Evolutionary conservation across 768 basidiomycete genomes (phyloP).

Genomic region (Suillus spraguei): DNA sequence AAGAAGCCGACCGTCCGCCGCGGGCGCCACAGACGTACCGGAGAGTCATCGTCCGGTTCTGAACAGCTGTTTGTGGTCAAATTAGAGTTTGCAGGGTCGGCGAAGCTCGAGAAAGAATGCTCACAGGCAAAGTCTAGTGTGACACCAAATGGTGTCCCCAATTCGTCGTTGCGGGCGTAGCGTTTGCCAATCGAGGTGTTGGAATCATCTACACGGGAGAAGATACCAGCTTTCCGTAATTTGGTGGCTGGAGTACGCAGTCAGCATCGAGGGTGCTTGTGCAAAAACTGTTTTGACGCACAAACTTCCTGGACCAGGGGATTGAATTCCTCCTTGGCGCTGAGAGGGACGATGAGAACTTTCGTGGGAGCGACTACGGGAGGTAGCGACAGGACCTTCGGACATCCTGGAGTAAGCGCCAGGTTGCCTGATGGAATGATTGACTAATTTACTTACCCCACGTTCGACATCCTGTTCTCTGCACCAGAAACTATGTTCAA

Average conservation of each 20-base stretch:
- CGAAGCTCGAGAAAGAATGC: constrained; percentile 25
- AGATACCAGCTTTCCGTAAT: constrained; percentile 85
- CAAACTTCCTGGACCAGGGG: constrained; percentile 89
- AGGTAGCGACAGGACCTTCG: constrained; percentile 87
- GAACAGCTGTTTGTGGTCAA: constrained; percentile 59
- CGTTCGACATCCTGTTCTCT: constrained; percentile 91
- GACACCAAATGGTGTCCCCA: constrained; percentile 96
- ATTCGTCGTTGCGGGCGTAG: constrained; percentile 96
- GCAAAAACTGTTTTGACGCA: constrained; percentile 46
- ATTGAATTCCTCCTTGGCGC: constrained; percentile 80
- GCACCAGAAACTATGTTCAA: constrained; percentile 96
- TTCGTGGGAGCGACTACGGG: constrained; percentile 93
- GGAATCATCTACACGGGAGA: constrained; percentile 94
- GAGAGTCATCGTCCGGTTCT: constrained; percentile 92
- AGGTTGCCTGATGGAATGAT: not conserved
- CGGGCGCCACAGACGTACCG: constrained; percentile 56
- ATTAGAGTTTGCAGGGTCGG: constrained; percentile 10
- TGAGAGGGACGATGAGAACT: constrained; percentile 94
- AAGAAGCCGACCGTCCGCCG: not conserved
- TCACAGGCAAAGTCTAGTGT: constrained; percentile 94
- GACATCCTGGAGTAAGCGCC: not conserved
- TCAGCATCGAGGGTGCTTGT: not conserved
- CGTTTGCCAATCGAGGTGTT: constrained; percentile 95
- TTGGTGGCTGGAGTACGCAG: constrained; percentile 65
- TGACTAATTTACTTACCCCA: constrained; percentile 58